Conservation (phyloP, 1,284 basidiomycete species). For the Tilletia indica region DNA sequence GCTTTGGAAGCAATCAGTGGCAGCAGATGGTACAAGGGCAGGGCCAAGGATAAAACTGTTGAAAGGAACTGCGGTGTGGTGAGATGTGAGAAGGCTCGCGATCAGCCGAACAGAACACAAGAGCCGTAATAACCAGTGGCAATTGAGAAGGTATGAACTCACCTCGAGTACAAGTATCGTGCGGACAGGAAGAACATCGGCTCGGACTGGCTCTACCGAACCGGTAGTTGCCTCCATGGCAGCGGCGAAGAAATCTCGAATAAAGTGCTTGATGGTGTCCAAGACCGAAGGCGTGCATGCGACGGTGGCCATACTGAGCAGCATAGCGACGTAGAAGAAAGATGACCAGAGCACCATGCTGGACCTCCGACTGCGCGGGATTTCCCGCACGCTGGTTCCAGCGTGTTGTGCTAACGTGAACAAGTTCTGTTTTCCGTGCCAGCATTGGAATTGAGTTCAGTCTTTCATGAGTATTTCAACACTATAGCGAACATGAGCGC, state of each 20-base stretch:
- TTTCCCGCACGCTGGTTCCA: too few species aligned
- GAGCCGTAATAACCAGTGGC: too few species aligned
- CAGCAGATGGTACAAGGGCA: conserved; percentile 6
- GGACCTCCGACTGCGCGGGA: neutral
- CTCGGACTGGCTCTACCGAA: too few species aligned
- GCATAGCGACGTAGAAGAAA: neutral
- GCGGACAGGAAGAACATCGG: neutral
- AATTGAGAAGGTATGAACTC: neutral
- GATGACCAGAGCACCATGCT: neutral
- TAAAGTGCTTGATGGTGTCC: neutral
- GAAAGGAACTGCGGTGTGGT: neutral
- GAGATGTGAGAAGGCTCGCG: neutral
- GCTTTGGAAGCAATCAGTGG: neutral
- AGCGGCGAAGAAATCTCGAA: neutral
- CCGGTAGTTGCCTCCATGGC: too few species aligned
- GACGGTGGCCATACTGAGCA: neutral
- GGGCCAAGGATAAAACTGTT: neutral
- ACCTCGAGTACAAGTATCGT: neutral
- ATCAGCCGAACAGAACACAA: neutral
- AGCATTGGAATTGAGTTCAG: too few species aligned
- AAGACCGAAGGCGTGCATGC: neutral
- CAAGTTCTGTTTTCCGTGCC: neutral
- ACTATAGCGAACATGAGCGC: too few species aligned
- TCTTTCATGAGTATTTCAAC: too few species aligned
- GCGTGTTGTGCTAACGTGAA: conserved; percentile 6